Percentiles rank a stretch among this genome's conserved stretches.
Conservation (phyloP, 192 early-diverging fungal genomes). For the Haplosporangium gracile region DNA sequence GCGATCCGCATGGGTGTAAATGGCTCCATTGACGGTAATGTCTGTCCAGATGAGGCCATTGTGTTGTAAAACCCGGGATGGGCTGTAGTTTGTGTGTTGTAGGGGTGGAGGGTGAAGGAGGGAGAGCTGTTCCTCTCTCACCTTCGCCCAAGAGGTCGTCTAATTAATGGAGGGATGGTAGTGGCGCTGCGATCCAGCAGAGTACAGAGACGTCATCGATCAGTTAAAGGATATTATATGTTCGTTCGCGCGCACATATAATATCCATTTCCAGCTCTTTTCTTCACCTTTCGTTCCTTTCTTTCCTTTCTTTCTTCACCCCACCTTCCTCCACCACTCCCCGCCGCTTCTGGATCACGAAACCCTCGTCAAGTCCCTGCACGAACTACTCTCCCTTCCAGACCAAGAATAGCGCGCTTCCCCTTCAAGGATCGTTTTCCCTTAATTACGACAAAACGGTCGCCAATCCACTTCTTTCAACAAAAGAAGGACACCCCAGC, state of each 20-base stretch:
- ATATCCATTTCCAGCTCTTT: not conserved
- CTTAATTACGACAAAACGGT: not conserved
- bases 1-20: slow-evolving; percentile 68
- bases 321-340: not conserved
- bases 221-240: too few relatives aligned
- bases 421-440: not conserved
- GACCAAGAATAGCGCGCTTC: not conserved
- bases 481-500: slow-evolving; percentile 8
- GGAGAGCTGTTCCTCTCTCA: not conserved
- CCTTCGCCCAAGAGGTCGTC: not conserved
- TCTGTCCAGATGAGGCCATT: slow-evolving; percentile 3
- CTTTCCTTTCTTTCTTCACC: slow-evolving; percentile 6
- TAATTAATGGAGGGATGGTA: not conserved
- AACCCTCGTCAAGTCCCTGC: not conserved
- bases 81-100: not conserved
- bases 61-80: not conserved
- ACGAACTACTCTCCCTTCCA: slow-evolving; percentile 14
- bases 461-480: not conserved
- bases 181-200: not conserved
- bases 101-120: not conserved
- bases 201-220: not conserved
- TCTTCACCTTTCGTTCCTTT: slow-evolving; percentile 14
- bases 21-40: not conserved
- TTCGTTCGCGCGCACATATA: not conserved
- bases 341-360: slow-evolving; percentile 1